Evolutionary conservation across 2,329 filamentous ascomycete species (phyloP), one percentile per base, ranked within the genome.

Genomic region (Botrytis medusae): DNA sequence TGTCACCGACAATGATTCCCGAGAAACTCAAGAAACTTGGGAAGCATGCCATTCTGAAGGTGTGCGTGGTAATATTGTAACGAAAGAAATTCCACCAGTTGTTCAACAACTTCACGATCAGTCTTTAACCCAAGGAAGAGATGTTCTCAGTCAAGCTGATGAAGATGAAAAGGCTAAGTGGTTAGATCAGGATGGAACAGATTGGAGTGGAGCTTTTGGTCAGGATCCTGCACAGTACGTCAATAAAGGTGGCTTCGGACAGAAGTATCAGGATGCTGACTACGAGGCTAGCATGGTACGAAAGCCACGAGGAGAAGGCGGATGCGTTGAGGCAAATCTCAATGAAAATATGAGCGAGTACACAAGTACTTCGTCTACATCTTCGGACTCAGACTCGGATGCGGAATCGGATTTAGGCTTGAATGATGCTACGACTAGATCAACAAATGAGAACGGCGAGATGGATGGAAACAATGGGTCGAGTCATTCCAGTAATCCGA

Each of bases 21-120:
- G 95, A 46, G 96, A 98, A 84, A 98, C 95, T 0, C 97, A 93
- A 76, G 95, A 98, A 83, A 93, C 92, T 0, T 98, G 95, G 94
- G 94, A 98, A 82, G 93, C 94, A 0, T 98, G 95, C 81, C 89
- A 92, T 59, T 90, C 94, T 0, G 95, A 98, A 82, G 95, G 95
- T 20, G 93, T 97, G 0, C 90, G 96, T 2, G 83, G 86, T 22
- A 88, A 90, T 72, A 87, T 89, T 42, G 93, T 98, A 0, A 84
- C 87, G 16, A 87, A 90, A 37, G 92, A 97, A 79, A 85, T 97
- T 0, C 93, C 94, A 0, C 88, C 90, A 0, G 83, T 88, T 18
- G 87, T 95, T 0, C 89, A 92, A 81, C 87, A 91, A 78, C 85
- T 97, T 18, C 95, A 98, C 81, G 93, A 97, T 44, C 86, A 92